Percentiles rank a stretch among this genome's conserved stretches.
These are phyloP conservation scores for Chalciporus chontae DNA, from an alignment of 768 basidiomycete species.

Conservation along the genomic window DNA sequence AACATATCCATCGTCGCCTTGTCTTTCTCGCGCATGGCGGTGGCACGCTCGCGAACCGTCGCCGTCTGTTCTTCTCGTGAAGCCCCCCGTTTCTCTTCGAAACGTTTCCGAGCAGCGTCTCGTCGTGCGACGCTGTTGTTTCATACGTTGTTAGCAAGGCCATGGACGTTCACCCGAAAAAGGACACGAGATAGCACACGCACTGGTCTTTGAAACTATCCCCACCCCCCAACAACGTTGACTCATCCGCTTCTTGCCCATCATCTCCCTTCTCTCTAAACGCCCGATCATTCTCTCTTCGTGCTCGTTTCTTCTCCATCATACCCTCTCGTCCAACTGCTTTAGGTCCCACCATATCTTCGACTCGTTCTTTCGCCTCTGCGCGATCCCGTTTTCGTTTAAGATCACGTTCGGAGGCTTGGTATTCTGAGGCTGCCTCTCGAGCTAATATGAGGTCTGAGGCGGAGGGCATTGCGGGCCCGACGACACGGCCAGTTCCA, in stretches of 20 bases:
- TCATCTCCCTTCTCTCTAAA: constrained; percentile 75
- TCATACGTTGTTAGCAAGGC: constrained; percentile 1
- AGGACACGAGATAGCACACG: constrained; percentile 17
- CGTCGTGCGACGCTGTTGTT: constrained; percentile 61
- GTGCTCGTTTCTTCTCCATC: constrained; percentile 81
- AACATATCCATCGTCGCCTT: constrained; percentile 97
- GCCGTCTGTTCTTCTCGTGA: constrained; percentile 47
- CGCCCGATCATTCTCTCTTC: constrained; percentile 64
- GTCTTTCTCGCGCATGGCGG: constrained; percentile 72
- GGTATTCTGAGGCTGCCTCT: constrained; percentile 55
- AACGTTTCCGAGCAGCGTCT: constrained; percentile 66
- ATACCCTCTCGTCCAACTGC: constrained; percentile 79
- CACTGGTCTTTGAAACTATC: constrained; percentile 81
- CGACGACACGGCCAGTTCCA: constrained; percentile 46
- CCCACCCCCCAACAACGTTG: constrained; percentile 75
- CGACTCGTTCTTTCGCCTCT: constrained; percentile 65
- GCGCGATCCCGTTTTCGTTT: constrained; percentile 66
- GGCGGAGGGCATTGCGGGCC: constrained; percentile 66
- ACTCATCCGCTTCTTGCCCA: constrained; percentile 74
- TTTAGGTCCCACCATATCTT: constrained; percentile 79
- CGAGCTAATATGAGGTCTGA: constrained; percentile 68
- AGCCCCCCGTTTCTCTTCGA: constrained; percentile 46
- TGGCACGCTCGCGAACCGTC: constrained; percentile 57
- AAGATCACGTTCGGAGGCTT: constrained; percentile 47
- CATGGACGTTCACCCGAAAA: background rate